Evolutionary conservation across 2,329 filamentous ascomycete genomes (phyloP), one percentile per base, ranked within the genome.

Genomic region (Cercospora nicotianae): DNA sequence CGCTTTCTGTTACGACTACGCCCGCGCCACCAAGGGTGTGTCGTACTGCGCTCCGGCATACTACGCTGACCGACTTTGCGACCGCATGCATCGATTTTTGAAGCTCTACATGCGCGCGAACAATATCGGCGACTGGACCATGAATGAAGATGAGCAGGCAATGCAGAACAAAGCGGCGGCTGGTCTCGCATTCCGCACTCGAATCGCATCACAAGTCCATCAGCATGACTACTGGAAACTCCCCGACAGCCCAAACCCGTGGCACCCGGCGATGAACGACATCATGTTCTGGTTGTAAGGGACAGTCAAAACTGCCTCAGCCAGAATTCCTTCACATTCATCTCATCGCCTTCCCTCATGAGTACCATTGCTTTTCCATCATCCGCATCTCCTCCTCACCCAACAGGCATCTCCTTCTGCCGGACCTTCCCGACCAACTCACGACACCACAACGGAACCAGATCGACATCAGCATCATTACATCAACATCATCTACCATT

Each of bases 61-160:
- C 74, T 79, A 78, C 62, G 80, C 80, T 6, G 79, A 81, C 59
- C 74, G 75, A 1, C 76, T 82, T 3, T 81, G 79, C 67, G 80
- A 80, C 12, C 77, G 79, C 1, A 79, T 74, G 0, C 68, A 75
- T 1, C 12, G 18, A n/a, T 79, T 78, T 53, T 63, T 80, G 3
- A 69, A 73, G 7, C 48, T 23, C 9, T 66, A 66, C 59, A 51
- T 65, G 8, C 26, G 33, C 3, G 33, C 13, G 16, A 6, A 26
- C 13, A 1, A 80, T 71, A 3, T 28, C 7, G 62, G 58, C 7
- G 9, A 60, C 10, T 26, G 20, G 30, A 2, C 58, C 3, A 51
- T 55, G 45, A 53, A 2, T 5, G 1, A 13, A 0, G 2, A 1
- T 2, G 31, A 36, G 31, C 12, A 36, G 31, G 12, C 13, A 13